A percentile compares a stretch with the other conserved stretches of the same genome.
Conservation (phyloP, 106 monocot genomes). For the Acanthochlamys bracteata region DNA sequence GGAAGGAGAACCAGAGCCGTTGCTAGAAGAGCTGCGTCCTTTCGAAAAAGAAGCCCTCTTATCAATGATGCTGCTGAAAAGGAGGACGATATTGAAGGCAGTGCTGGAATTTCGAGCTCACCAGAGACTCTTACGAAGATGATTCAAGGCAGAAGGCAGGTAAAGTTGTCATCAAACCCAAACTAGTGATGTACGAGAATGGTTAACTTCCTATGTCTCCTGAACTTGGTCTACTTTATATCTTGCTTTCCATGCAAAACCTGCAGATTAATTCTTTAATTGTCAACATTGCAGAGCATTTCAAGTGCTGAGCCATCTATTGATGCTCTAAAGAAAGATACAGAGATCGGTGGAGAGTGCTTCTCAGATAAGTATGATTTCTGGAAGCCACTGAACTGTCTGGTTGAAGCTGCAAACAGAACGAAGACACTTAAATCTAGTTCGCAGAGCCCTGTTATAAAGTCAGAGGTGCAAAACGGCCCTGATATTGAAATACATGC, state of each 20-base stretch:
- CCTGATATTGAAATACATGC: constrained; percentile 13
- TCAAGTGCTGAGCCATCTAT: constrained; percentile 42
- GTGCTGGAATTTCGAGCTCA: constrained; percentile 31
- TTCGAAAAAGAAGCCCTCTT: constrained; percentile 37
- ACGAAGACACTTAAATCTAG: constrained; percentile 46
- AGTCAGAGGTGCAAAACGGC: constrained; percentile 33
- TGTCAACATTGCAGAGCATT: constrained; percentile 27
- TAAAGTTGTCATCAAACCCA: constrained; percentile 11
- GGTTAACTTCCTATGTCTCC: background rate
- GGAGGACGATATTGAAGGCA: constrained; percentile 28
- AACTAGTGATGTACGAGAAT: background rate
- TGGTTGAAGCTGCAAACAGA: constrained; percentile 78
- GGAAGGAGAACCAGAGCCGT: constrained; percentile 68
- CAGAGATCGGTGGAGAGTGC: constrained; percentile 24
- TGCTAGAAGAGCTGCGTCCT: constrained; percentile 41
- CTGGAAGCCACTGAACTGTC: constrained; percentile 81
- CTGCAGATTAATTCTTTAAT: background rate
- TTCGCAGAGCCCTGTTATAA: constrained; percentile 30
- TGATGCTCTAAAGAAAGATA: constrained; percentile 21
- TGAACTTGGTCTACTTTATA: background rate
- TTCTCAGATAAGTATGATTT: constrained; percentile 47
- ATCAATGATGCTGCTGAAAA: constrained; percentile 34
- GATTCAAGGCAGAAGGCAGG: constrained; percentile 51
- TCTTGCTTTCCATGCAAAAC: background rate
- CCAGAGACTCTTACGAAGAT: constrained; percentile 31